Percentiles rank a stretch among this genome's conserved stretches.
Conservation (phyloP, 371 early-diverging fungal genomes). For the Capniomyces stellatus region DNA sequence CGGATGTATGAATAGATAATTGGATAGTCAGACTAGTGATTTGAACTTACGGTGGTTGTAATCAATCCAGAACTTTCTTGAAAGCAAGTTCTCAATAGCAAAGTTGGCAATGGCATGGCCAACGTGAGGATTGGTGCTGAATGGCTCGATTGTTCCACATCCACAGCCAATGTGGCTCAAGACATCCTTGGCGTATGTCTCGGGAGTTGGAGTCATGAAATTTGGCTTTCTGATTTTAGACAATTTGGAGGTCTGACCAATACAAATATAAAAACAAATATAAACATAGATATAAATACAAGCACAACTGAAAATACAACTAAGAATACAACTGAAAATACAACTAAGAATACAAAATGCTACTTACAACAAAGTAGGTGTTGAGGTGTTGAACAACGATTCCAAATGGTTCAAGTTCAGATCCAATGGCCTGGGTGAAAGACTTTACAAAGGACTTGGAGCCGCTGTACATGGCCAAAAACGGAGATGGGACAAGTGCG, state of each 20-base stretch:
- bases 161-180: conserved; percentile 54
- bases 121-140: conserved; percentile 58
- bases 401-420: conserved; percentile 53
- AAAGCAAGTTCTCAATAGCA: conserved; percentile 44
- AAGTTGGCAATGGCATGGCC: conserved; percentile 65
- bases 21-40: too few relatives aligned
- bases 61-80: conserved; percentile 39
- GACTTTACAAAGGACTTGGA: conserved; percentile 83
- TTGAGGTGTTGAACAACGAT: conserved; percentile 79
- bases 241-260: conserved; percentile 82
- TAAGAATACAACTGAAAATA: too few relatives aligned
- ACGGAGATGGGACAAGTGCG: conserved; percentile 72
- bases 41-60: conserved; percentile 37
- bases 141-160: conserved; percentile 45
- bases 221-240: conserved; percentile 68
- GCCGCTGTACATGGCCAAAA: conserved; percentile 81
- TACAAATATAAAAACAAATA: too few relatives aligned
- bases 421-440: conserved; percentile 77
- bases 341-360: too few relatives aligned
- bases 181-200: conserved; percentile 55
- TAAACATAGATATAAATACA: too few relatives aligned
- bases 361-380: conserved; percentile 88
- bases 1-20: too few relatives aligned
- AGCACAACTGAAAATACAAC: too few relatives aligned
- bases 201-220: conserved; percentile 62